Evolutionary conservation across 1,284 basidiomycete genomes (phyloP).

Genomic region (Microbotryum saponariae): DNA sequence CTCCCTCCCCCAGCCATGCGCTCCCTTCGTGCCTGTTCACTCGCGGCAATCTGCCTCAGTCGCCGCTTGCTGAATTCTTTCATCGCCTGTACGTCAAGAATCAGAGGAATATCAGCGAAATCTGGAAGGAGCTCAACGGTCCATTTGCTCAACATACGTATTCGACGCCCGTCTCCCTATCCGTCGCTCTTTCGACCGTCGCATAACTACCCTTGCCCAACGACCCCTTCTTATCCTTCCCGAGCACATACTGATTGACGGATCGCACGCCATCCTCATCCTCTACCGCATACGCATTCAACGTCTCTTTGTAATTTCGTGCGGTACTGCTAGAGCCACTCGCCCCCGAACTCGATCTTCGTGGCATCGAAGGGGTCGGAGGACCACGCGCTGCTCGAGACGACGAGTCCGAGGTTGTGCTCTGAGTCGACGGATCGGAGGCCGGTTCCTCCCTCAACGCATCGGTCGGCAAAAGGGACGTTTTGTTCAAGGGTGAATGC

Average conservation of each 20-base stretch:
- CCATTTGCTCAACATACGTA: conserved; percentile 18
- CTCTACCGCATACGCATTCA: conserved; percentile 32
- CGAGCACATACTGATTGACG: conserved; percentile 35
- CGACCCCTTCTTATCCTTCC: conserved; percentile 8
- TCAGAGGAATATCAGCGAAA: background rate
- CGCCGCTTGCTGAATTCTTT: conserved; percentile 37
- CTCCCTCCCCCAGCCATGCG: conserved; percentile 6
- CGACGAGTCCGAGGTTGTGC: too few species aligned
- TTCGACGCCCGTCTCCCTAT: conserved; percentile 31
- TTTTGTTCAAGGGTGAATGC: too few species aligned
- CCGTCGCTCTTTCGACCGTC: conserved; percentile 32
- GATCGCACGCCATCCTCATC: conserved; percentile 28
- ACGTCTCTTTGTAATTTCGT: conserved; percentile 32
- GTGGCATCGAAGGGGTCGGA: background rate
- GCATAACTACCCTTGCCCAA: conserved; percentile 35
- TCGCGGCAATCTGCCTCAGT: conserved; percentile 27
- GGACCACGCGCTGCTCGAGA: too few species aligned
- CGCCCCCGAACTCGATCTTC: background rate
- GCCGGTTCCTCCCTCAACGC: too few species aligned
- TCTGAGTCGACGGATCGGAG: too few species aligned
- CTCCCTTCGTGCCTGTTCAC: conserved; percentile 13
- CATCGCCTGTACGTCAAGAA: conserved; percentile 24
- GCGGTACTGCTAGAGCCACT: background rate
- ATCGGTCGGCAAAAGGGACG: too few species aligned
- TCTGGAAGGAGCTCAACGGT: too few species aligned